Base-by-base conservation (phyloP, 306 rosid species). In the Trichosanthes truncata region DNA sequence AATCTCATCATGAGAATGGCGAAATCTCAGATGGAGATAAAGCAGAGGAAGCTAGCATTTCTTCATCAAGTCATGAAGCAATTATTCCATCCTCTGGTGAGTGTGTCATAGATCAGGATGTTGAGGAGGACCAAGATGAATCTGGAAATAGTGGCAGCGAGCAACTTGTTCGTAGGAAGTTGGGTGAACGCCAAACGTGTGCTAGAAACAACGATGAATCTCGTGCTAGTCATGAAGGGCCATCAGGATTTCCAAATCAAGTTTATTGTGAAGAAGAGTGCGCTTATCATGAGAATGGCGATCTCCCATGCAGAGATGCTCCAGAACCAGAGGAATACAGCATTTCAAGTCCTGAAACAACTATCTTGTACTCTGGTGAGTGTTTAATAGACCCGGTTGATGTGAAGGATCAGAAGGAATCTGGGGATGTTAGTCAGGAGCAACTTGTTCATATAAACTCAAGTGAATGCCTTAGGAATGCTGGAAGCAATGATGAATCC, bases 1-100 rank as follows among this genome's bases (percentile, higher is more conserved):
- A 76, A 53, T 77, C 62, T 63, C 79, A 78, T 82, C 71, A 43
- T 26, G 86, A 86, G 89, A 84, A 79, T 84, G 91, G 84, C 79
- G 83, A 71, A 35, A 79, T 79, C 88, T 40, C 23, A 62, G 51
- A 76, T 43, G 86, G 51, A 65, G 88, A 78, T 52, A 80, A 80
- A 77, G 63, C 63, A 79, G 81, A 87, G 69, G 89, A 79, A 82
- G 86, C 86, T 67, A 76, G 84, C 84, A 29, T 38, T 76, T 79
- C 82, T 69, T 81, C 86, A 29, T 83, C 80, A 59, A 77, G 80
- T 56, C 80, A 41, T 61, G 80, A 78, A 78, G 59, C 74, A 26
- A 61, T 25, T 41, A 78, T 25, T 59, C 59, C 80, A 9, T 77
- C 71, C 57, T 74, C 78, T 51, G 78, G 78, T 11, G 78, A 74